Conservation (phyloP, 352 stramenopile genomes). For the Blastocystis sp. region DNA sequence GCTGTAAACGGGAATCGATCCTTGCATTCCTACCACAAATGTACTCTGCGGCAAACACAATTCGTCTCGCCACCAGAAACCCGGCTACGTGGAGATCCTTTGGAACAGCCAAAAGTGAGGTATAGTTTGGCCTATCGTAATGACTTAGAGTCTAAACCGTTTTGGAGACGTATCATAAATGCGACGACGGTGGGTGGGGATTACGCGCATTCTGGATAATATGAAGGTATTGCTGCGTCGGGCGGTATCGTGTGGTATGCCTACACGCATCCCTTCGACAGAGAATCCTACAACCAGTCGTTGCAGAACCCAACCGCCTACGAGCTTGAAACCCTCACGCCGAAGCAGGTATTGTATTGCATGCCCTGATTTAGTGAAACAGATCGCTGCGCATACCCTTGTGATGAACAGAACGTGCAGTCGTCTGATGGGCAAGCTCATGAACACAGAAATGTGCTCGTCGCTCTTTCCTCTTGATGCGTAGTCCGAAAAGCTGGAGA, state of each 20-base stretch:
- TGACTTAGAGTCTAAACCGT: slow-evolving; percentile 44
- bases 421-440: slow-evolving; percentile 31
- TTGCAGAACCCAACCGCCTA: slow-evolving; percentile 52
- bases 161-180: slow-evolving; percentile 52
- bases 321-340: slow-evolving; percentile 64
- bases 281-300: slow-evolving; percentile 43
- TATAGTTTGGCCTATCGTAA: background rate
- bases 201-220: background rate
- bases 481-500: slow-evolving; percentile 56
- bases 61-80: background rate
- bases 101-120: slow-evolving; percentile 36
- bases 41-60: slow-evolving; percentile 1
- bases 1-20: no score
- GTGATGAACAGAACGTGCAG: slow-evolving; percentile 61
- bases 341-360: slow-evolving; percentile 59
- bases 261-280: slow-evolving; percentile 53
- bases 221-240: slow-evolving; percentile 22
- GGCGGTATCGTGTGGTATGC: slow-evolving; percentile 48
- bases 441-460: slow-evolving; percentile 42
- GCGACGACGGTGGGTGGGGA: slow-evolving; percentile 24
- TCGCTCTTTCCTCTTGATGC: background rate
- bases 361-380: background rate
- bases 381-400: slow-evolving; percentile 60
- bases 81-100: background rate
- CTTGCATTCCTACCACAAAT: no score